Evolutionary conservation across 2,329 filamentous ascomycete species (phyloP).

Genomic region (Microsporum canis): DNA sequence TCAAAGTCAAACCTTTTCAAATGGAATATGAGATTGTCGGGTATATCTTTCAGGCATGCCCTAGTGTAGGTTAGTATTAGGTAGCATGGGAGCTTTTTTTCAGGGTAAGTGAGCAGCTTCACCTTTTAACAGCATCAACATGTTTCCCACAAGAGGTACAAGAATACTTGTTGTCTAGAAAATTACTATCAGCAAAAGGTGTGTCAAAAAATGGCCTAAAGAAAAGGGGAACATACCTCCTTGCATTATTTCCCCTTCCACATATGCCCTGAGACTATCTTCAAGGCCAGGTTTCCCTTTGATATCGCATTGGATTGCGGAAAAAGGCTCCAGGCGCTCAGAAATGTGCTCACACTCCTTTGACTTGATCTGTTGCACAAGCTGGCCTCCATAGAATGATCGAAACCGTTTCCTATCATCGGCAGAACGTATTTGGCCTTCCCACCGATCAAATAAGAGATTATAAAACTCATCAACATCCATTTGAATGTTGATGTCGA

Average conservation of each 20-base stretch:
- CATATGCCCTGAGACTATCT: conserved; percentile 88
- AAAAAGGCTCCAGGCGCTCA: conserved; percentile 79
- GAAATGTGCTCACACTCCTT: conserved; percentile 92
- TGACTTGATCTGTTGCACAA: conserved; percentile 90
- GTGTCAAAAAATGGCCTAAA: background rate
- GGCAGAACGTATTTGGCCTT: conserved; percentile 59
- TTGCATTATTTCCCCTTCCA: conserved; percentile 92
- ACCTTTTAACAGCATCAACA: conserved; percentile 87
- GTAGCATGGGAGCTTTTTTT: background rate
- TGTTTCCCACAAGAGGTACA: conserved; percentile 81
- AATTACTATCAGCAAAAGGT: conserved; percentile 15
- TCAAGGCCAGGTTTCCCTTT: conserved; percentile 75
- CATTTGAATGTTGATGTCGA: conserved; percentile 88
- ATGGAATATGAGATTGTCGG: conserved; percentile 91
- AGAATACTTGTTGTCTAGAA: conserved; percentile 86
- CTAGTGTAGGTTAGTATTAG: conserved; percentile 32
- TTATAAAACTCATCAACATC: conserved; percentile 98
- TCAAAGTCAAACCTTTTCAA: conserved; percentile 53
- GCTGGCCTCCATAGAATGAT: conserved; percentile 78
- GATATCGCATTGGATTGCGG: conserved; percentile 90
- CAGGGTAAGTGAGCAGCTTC: conserved; percentile 14
- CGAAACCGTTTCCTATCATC: conserved; percentile 63
- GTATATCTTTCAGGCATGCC: conserved; percentile 82
- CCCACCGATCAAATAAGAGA: conserved; percentile 81
- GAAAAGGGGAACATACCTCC: conserved; percentile 46